Conservation (phyloP, 1,139 yeast genomes). For the Suhomyces choctaworum region DNA sequence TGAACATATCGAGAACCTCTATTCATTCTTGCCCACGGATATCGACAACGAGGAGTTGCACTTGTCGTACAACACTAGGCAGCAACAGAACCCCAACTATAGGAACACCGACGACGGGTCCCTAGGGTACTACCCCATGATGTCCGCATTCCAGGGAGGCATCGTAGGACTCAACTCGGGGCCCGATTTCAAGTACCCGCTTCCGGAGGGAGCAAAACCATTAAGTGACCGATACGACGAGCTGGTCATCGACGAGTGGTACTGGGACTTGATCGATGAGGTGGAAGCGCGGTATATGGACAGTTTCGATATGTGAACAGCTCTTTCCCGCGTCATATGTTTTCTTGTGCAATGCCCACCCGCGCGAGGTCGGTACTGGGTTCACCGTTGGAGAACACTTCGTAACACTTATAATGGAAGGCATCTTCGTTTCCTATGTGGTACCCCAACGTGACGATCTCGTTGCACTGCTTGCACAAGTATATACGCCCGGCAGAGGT, state of each 20-base stretch:
- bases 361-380: not conserved
- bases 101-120: conserved; percentile 72
- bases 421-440: conserved; percentile 38
- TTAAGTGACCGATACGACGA: conserved; percentile 66
- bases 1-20: conserved; percentile 62
- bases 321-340: conserved; percentile 15
- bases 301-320: conserved; percentile 28
- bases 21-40: conserved; percentile 69
- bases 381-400: conserved; percentile 23
- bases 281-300: conserved; percentile 68
- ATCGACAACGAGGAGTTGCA: conserved; percentile 29
- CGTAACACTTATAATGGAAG: conserved; percentile 54
- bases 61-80: conserved; percentile 37
- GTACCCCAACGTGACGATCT: conserved; percentile 56
- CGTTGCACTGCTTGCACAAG: conserved; percentile 55
- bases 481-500: conserved; percentile 42
- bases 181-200: conserved; percentile 58
- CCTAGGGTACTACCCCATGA: conserved; percentile 88
- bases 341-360: conserved; percentile 4
- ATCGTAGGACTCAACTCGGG: conserved; percentile 69
- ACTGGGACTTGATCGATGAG: conserved; percentile 84
- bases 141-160: conserved; percentile 82
- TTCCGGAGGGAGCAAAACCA: conserved; percentile 41
- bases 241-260: conserved; percentile 75
- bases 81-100: conserved; percentile 50